Percentiles rank a stretch among this genome's conserved stretches.
phyloP scores from a whole-genome alignment of 345 rosid species.

The Pistacia integerrima region DNA sequence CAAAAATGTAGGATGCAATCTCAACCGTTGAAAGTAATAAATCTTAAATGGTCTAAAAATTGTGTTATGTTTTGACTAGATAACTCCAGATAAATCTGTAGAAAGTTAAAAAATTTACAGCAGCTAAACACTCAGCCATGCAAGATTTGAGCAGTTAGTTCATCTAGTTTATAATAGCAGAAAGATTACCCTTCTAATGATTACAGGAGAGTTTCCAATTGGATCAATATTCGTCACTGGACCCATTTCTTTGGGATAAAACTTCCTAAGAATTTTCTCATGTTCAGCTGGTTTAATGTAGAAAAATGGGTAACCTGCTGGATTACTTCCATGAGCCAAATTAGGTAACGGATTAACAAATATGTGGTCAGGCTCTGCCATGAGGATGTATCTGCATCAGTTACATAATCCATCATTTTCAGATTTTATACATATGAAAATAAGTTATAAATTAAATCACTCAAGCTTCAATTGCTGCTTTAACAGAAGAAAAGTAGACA shows the following conservation, averaged over 20 bases:
- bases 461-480: slow-evolving; percentile 11
- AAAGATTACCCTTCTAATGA: slow-evolving; percentile 59
- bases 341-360: slow-evolving; percentile 74
- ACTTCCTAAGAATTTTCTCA: slow-evolving; percentile 57
- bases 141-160: slow-evolving; percentile 5
- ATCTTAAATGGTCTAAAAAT: no score
- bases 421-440: slow-evolving; percentile 18
- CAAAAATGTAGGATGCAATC: not conserved
- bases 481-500: not conserved
- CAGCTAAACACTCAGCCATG: not conserved
- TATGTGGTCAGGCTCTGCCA: slow-evolving; percentile 88
- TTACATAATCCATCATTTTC: slow-evolving; percentile 25
- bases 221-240: slow-evolving; percentile 67
- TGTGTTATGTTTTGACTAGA: not conserved
- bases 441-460: slow-evolving; percentile 14
- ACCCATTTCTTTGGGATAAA: slow-evolving; percentile 69
- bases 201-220: slow-evolving; percentile 83
- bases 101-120: not conserved
- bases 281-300: slow-evolving; percentile 67
- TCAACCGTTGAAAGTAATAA: not conserved
- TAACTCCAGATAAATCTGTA: not conserved
- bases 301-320: slow-evolving; percentile 76
- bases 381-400: slow-evolving; percentile 62
- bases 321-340: slow-evolving; percentile 55
- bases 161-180: not conserved